Percentiles rank a stretch among this genome's conserved stretches.
These are phyloP conservation scores for Boletus sp. DNA, from an alignment of 768 basidiomycete species.

Conservation along the genomic window DNA sequence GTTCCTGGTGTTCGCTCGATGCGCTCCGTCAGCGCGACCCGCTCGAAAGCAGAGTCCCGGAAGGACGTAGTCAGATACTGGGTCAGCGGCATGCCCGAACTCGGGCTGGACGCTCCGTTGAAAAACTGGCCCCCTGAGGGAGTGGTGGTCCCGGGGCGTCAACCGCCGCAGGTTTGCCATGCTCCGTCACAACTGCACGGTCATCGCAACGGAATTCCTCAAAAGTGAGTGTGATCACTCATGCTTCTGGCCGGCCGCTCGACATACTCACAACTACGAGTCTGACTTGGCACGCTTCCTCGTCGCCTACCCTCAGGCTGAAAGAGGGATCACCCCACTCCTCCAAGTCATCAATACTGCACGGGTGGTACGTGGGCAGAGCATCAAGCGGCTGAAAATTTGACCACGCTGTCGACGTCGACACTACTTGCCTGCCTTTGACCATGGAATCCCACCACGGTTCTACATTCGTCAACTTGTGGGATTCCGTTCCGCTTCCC, in stretches of 20 bases:
- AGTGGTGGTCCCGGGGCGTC: neutral
- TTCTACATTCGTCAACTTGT: too few species aligned
- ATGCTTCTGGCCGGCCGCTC: too few species aligned
- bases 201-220: neutral
- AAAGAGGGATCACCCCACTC: neutral
- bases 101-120: neutral
- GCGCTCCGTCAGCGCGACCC: neutral
- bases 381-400: neutral
- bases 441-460: too few species aligned
- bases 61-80: neutral
- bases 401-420: too few species aligned
- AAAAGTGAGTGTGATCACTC: neutral
- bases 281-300: neutral
- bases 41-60: neutral
- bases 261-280: neutral
- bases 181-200: neutral
- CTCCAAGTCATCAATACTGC: neutral
- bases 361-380: neutral
- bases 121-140: neutral
- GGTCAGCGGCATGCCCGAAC: neutral
- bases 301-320: neutral
- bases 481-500: too few species aligned
- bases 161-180: neutral
- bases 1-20: neutral
- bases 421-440: too few species aligned